Conservation (phyloP, 306 rosid genomes). For the Vigna hirtella region DNA sequence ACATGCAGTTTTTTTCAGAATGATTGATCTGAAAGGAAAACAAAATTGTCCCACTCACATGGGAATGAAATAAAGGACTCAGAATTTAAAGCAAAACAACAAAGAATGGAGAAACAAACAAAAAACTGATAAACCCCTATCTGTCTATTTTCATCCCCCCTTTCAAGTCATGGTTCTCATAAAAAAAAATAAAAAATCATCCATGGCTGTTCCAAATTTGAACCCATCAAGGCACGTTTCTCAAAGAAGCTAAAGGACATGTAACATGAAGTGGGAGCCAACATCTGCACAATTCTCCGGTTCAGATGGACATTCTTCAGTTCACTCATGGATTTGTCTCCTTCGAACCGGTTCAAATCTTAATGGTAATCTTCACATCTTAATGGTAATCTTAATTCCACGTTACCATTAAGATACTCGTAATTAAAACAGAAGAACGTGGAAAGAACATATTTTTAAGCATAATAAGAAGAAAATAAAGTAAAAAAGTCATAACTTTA, state of each 20-base stretch:
- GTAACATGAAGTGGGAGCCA: conserved; percentile 53
- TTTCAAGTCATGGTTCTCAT: no score
- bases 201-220: not conserved
- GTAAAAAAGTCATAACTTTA: no score
- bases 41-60: conserved; percentile 13
- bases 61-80: conserved; percentile 10
- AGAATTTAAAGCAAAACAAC: not conserved
- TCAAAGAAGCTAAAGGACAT: conserved; percentile 37
- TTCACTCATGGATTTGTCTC: conserved; percentile 23
- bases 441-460: no score
- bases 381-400: no score
- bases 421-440: no score
- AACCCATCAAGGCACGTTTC: conserved; percentile 27
- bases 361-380: no score
- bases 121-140: conserved; percentile 15
- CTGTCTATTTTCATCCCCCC: conserved; percentile 18
- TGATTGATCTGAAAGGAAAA: conserved; percentile 1
- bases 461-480: no score
- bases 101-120: conserved; percentile 5
- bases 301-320: conserved; percentile 28
- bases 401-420: no score
- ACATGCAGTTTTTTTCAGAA: no score
- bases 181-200: no score
- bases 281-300: not conserved
- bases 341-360: no score